Evolutionary conservation across 305 asterid species (phyloP).

Genomic region (Rubia balearica): DNA sequence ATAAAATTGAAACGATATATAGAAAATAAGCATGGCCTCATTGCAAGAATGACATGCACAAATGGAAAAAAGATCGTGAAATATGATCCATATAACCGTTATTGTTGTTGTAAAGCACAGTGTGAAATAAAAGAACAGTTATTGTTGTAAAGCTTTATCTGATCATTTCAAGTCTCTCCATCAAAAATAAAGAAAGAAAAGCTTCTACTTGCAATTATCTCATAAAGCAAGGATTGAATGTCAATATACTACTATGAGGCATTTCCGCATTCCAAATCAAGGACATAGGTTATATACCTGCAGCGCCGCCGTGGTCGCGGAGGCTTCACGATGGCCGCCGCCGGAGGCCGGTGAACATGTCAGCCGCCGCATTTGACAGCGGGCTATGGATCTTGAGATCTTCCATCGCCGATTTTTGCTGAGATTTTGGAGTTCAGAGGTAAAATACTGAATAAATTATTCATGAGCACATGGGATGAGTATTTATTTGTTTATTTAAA

Average conservation of each 20-base stretch:
- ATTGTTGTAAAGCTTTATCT: neutral
- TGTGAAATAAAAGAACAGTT: too few species aligned
- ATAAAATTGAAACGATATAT: neutral
- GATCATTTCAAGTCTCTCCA: neutral
- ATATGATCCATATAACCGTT: too few species aligned
- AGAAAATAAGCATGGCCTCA: neutral
- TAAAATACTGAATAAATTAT: neutral
- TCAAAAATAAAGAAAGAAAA: too few species aligned
- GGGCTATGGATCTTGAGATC: neutral
- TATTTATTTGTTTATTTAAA: too few species aligned
- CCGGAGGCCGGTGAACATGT: neutral
- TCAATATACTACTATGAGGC: neutral
- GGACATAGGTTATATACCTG: neutral
- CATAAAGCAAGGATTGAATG: neutral
- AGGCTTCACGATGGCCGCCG: neutral
- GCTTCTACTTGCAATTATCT: neutral
- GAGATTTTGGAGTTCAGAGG: neutral
- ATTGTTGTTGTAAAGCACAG: too few species aligned
- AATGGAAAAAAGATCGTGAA: too few species aligned
- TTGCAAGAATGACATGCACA: too few species aligned
- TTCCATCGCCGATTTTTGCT: neutral
- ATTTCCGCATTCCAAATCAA: neutral
- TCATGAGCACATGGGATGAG: too few species aligned
- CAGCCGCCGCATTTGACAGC: neutral
- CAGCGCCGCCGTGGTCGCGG: neutral